A percentile compares a stretch with the other conserved stretches of the same genome.
Conservation (phyloP, 2,329 filamentous ascomycete genomes). For the Onygenales sp. region DNA sequence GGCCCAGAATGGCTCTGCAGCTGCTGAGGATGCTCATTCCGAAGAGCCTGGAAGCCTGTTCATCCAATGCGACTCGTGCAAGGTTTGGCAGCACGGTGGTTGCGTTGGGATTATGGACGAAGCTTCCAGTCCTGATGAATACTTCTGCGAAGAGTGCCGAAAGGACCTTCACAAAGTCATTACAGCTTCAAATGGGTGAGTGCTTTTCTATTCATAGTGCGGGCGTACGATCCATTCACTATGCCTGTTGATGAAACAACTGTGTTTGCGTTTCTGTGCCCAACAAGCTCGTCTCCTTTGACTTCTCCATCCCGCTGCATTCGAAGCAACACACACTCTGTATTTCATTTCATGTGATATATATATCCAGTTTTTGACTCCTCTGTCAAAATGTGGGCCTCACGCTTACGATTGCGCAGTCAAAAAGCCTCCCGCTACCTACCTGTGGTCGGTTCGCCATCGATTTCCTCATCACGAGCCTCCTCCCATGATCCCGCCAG, state of each 20-base stretch:
- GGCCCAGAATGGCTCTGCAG: slow-evolving; percentile 49
- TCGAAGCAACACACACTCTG: not conserved
- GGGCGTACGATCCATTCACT: slow-evolving; percentile 1
- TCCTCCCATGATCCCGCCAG: slow-evolving; percentile 32
- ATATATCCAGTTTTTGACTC: not conserved
- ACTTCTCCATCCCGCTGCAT: not conserved
- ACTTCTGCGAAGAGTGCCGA: slow-evolving; percentile 92
- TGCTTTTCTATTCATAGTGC: slow-evolving; percentile 12
- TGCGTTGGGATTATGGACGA: slow-evolving; percentile 97
- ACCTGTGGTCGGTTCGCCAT: slow-evolving; percentile 45
- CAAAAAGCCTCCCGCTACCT: slow-evolving; percentile 56
- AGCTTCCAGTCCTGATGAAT: slow-evolving; percentile 85
- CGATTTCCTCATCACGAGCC: slow-evolving; percentile 33
- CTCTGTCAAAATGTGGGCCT: slow-evolving; percentile 8
- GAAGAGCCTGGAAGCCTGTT: slow-evolving; percentile 92
- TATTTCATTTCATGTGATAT: not conserved
- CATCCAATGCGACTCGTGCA: slow-evolving; percentile 95
- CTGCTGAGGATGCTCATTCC: slow-evolving; percentile 52
- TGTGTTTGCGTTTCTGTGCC: not conserved
- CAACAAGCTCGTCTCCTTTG: not conserved
- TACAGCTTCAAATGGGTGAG: slow-evolving; percentile 76
- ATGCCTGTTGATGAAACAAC: not conserved
- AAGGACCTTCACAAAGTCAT: slow-evolving; percentile 84
- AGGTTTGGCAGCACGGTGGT: slow-evolving; percentile 97
- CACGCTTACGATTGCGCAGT: slow-evolving; percentile 35